Conservation (phyloP, 495 filamentous ascomycete genomes). For the Aspergillus indologenus region DNA sequence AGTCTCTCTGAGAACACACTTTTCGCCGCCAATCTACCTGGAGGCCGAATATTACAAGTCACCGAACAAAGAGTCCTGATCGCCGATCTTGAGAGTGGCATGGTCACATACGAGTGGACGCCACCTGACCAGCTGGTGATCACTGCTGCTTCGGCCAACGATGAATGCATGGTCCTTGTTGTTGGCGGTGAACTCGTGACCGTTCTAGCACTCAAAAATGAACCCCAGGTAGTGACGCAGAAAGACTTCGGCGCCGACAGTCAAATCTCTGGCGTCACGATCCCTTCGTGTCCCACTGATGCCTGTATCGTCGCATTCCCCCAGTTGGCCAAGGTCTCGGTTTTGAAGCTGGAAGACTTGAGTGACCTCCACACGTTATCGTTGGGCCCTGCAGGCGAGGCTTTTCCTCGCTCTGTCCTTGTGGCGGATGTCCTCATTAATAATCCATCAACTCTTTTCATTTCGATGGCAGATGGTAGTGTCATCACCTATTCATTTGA, state of each 20-base stretch:
- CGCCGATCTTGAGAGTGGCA: constrained; percentile 65
- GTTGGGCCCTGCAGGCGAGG: constrained; percentile 54
- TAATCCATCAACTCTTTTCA: constrained; percentile 71
- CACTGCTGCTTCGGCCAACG: constrained; percentile 73
- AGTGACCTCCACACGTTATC: constrained; percentile 60
- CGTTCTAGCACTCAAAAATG: constrained; percentile 59
- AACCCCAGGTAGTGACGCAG: constrained; percentile 52
- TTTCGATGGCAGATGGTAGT: constrained; percentile 93
- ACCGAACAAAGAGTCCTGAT: constrained; percentile 62
- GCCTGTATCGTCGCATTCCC: constrained; percentile 82
- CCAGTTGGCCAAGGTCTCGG: constrained; percentile 67
- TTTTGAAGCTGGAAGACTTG: constrained; percentile 63
- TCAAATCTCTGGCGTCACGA: constrained; percentile 81
- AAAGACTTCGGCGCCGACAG: constrained; percentile 60
- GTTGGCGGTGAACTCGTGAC: constrained; percentile 65
- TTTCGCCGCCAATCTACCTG: constrained; percentile 59
- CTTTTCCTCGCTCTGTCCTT: constrained; percentile 78
- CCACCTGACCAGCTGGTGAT: constrained; percentile 58
- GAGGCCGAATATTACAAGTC: constrained; percentile 70
- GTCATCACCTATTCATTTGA: constrained; percentile 84
- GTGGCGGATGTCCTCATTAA: constrained; percentile 66
- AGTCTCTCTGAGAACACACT: constrained; percentile 69
- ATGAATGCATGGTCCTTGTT: constrained; percentile 65
- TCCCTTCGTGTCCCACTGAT: constrained; percentile 46
- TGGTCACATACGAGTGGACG: constrained; percentile 65